phyloP scores from a whole-genome alignment of 805 yeast species.

The Wickerhamiella dianesei region DNA sequence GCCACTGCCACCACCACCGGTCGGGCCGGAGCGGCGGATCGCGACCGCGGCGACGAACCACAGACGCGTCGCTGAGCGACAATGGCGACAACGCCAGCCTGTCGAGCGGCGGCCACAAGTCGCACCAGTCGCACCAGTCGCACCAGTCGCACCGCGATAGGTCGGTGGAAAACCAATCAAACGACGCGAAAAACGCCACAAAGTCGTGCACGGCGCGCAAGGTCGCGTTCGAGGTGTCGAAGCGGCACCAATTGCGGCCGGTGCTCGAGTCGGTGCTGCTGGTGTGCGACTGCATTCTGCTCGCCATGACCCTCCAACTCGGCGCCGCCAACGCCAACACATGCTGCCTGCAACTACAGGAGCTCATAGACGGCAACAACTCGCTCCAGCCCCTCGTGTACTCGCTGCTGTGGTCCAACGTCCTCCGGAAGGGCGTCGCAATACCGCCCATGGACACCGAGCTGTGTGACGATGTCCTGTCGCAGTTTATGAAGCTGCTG shows the following conservation, averaged over 20 bases:
- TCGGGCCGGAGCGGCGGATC: not conserved
- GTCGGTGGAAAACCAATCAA: too few species aligned
- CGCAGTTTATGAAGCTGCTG: not conserved
- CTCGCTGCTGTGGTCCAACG: not conserved
- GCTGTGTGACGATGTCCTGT: not conserved
- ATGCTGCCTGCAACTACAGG: not conserved
- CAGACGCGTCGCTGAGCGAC: not conserved
- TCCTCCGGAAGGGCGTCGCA: not conserved
- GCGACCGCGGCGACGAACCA: not conserved
- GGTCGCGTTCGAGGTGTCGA: not conserved
- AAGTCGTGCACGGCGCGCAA: too few species aligned
- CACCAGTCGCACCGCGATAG: too few species aligned
- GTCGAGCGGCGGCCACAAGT: not conserved
- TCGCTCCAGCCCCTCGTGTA: not conserved
- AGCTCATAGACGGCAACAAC: not conserved
- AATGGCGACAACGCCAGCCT: not conserved
- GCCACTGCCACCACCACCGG: not conserved
- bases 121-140: too few species aligned
- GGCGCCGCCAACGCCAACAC: not conserved
- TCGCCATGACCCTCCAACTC: slow-evolving; percentile 1
- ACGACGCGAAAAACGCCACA: too few species aligned
- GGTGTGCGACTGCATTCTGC: slow-evolving; percentile 2
- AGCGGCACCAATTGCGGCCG: not conserved
- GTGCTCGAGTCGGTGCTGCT: slow-evolving; percentile 1
- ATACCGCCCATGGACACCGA: not conserved